These are phyloP conservation scores for Akanthomyces dipterigenus DNA, from an alignment of 2,329 filamentous ascomycete genomes.

Conservation along the genomic window DNA sequence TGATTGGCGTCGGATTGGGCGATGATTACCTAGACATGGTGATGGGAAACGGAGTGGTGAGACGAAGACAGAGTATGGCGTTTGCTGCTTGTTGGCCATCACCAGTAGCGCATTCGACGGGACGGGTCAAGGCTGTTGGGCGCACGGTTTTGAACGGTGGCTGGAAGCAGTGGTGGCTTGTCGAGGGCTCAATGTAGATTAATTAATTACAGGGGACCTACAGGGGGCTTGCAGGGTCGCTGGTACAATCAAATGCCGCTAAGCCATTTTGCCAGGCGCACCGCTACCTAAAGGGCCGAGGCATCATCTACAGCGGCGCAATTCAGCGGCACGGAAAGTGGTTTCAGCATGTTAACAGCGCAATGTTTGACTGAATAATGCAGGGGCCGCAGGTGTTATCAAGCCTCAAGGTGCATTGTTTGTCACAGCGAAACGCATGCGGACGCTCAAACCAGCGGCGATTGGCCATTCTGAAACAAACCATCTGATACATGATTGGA, in stretches of 20 bases:
- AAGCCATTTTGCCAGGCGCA: background rate
- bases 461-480: background rate
- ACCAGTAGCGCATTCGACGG: background rate
- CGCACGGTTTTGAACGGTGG: constrained; percentile 1
- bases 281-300: background rate
- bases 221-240: background rate
- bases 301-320: background rate
- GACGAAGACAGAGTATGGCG: background rate
- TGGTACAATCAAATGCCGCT: background rate
- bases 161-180: background rate
- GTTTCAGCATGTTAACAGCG: background rate
- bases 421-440: background rate
- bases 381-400: background rate
- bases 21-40: background rate
- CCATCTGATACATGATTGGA: background rate
- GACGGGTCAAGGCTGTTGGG: background rate
- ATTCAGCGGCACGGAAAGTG: background rate
- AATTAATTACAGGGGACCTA: background rate
- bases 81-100: constrained; percentile 3
- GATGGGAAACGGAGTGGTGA: background rate
- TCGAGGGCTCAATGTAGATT: background rate
- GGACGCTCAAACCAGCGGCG: background rate
- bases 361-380: no score
- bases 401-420: background rate
- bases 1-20: background rate